Evolutionary conservation across 257 asterid genomes (phyloP).

Genomic region (Henckelia pumila): DNA sequence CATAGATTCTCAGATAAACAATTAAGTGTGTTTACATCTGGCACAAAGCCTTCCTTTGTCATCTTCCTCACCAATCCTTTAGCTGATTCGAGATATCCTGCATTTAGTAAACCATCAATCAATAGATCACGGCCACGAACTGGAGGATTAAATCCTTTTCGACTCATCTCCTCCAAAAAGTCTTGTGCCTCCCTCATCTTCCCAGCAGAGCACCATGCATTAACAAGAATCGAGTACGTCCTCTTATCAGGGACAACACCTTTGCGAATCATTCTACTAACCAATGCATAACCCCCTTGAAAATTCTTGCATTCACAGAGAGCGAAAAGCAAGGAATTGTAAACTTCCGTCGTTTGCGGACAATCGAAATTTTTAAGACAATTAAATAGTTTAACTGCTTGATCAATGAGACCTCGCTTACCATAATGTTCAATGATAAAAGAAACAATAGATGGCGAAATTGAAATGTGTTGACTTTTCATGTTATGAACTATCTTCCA

Average conservation of each 20-base stretch:
- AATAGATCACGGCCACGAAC: conserved; percentile 90
- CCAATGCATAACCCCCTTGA: conserved; percentile 92
- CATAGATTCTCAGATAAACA: conserved; percentile 71
- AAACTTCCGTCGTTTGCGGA: conserved; percentile 72
- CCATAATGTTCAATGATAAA: conserved; percentile 90
- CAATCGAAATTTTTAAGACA: conserved; percentile 67
- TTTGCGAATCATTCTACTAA: conserved; percentile 81
- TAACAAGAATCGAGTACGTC: conserved; percentile 79
- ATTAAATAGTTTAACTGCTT: conserved; percentile 86
- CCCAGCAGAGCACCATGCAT: conserved; percentile 95
- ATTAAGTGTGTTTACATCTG: conserved; percentile 83
- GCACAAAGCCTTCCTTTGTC: conserved; percentile 84
- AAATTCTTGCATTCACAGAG: conserved; percentile 92
- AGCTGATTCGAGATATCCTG: conserved; percentile 98
- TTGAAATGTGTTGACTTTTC: conserved; percentile 57
- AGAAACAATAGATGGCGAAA: conserved; percentile 74
- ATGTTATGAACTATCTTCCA: conserved; percentile 89
- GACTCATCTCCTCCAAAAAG: conserved; percentile 94
- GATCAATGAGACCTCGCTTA: conserved; percentile 73
- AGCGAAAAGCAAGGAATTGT: conserved; percentile 81
- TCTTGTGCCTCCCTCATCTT: conserved; percentile 94
- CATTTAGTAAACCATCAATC: conserved; percentile 77
- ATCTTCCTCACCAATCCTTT: conserved; percentile 82
- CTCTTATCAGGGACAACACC: conserved; percentile 68
- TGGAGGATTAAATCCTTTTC: conserved; percentile 85